Conservation (phyloP, 805 yeast species). For the Nakazawaea pomicola region DNA sequence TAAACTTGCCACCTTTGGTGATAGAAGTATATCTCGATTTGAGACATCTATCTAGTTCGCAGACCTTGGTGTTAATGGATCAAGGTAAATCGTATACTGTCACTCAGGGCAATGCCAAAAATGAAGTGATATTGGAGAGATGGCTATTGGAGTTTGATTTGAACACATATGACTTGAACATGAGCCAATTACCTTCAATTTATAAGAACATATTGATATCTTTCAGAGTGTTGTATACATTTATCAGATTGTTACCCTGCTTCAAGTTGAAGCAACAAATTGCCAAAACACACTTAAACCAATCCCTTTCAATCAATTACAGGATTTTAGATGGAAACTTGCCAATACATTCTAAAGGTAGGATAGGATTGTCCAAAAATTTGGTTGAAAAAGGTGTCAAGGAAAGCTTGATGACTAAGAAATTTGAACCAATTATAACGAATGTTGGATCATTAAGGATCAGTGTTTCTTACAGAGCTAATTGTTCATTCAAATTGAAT, state of each 20-base stretch:
- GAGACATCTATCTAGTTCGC: conserved; percentile 48
- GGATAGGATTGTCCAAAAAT: conserved; percentile 75
- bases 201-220: conserved; percentile 71
- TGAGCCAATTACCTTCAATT: conserved; percentile 54
- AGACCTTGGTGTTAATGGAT: conserved; percentile 55
- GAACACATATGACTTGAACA: conserved; percentile 26
- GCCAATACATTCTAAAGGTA: conserved; percentile 74
- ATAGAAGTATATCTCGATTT: conserved; percentile 79
- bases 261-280: conserved; percentile 50
- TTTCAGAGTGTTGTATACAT: conserved; percentile 69
- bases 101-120: conserved; percentile 56
- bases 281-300: conserved; percentile 25
- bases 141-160: conserved; percentile 85
- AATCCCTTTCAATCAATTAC: conserved; percentile 45
- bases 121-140: conserved; percentile 88
- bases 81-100: conserved; percentile 49
- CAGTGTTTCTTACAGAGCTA: conserved; percentile 74
- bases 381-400: conserved; percentile 4
- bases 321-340: conserved; percentile 71
- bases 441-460: conserved; percentile 68
- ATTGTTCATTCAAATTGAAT: conserved; percentile 60
- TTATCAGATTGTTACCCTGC: conserved; percentile 65
- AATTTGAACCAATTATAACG: conserved; percentile 68
- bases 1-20: conserved; percentile 71
- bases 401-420: conserved; percentile 52